These are phyloP conservation scores for Erysimum cheiri DNA, from an alignment of 441 rosid genomes.

Conservation along the genomic window DNA sequence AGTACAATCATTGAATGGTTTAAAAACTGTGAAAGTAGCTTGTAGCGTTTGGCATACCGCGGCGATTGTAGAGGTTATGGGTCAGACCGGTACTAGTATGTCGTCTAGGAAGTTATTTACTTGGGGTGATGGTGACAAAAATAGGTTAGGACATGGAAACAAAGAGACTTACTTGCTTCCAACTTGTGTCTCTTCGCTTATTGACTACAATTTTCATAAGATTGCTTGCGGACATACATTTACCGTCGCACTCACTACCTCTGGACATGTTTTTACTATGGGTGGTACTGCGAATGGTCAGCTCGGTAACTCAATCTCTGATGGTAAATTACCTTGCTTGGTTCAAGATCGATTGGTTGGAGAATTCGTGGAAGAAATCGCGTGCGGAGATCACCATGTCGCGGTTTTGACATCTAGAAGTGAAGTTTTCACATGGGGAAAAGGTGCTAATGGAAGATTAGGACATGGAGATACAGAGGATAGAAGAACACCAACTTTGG, in stretches of 20 bases:
- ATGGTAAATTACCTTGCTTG: constrained; percentile 74
- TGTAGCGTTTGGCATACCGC: constrained; percentile 95
- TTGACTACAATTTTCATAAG: constrained; percentile 87
- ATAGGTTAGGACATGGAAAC: constrained; percentile 87
- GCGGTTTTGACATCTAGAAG: constrained; percentile 87
- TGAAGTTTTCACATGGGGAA: constrained; percentile 95
- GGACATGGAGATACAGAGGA: constrained; percentile 93
- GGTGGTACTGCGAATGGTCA: constrained; percentile 79
- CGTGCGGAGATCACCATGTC: constrained; percentile 86
- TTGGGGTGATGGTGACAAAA: constrained; percentile 96
- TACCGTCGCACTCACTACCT: constrained; percentile 87
- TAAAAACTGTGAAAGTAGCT: constrained; percentile 82
- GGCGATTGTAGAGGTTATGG: constrained; percentile 85
- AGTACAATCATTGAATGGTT: constrained; percentile 70
- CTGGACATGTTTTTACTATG: constrained; percentile 92
- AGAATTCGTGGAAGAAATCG: constrained; percentile 89
- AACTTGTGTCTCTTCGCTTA: constrained; percentile 78
- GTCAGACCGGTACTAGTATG: constrained; percentile 59
- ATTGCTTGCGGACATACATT: constrained; percentile 83
- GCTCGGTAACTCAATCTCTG: constrained; percentile 68
- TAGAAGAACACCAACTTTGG: constrained; percentile 66
- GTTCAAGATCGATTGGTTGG: constrained; percentile 86
- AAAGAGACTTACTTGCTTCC: constrained; percentile 84
- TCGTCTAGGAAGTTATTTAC: constrained; percentile 85
- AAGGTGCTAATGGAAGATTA: constrained; percentile 83